Conservation (phyloP, 805 yeast species). For the Candida succiphila region DNA sequence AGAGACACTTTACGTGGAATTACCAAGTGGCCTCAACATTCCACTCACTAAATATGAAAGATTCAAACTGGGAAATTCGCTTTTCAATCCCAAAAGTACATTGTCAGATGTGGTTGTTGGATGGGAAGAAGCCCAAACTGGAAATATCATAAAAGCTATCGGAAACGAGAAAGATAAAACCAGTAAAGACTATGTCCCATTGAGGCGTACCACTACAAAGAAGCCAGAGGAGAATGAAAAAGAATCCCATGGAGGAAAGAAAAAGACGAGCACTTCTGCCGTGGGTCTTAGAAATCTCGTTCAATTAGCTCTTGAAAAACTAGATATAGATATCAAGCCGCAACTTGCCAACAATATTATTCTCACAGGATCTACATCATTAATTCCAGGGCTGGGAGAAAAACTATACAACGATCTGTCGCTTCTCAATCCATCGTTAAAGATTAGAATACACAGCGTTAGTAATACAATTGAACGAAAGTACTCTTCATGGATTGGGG, state of each 20-base stretch:
- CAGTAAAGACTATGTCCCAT: slow-evolving; percentile 63
- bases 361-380: slow-evolving; percentile 75
- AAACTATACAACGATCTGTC: slow-evolving; percentile 64
- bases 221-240: slow-evolving; percentile 14
- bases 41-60: slow-evolving; percentile 49
- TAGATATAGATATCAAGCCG: slow-evolving; percentile 78
- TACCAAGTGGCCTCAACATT: slow-evolving; percentile 66
- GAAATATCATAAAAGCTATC: slow-evolving; percentile 31
- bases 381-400: slow-evolving; percentile 75
- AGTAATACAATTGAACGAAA: slow-evolving; percentile 73
- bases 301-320: slow-evolving; percentile 41
- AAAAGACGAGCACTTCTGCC: slow-evolving; percentile 4
- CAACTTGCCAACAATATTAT: slow-evolving; percentile 84
- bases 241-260: neutral
- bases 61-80: slow-evolving; percentile 55
- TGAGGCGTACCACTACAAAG: slow-evolving; percentile 45
- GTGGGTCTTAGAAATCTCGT: slow-evolving; percentile 48
- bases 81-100: slow-evolving; percentile 49
- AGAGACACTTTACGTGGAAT: slow-evolving; percentile 52
- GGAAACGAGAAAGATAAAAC: slow-evolving; percentile 18
- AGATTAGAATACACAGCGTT: slow-evolving; percentile 72
- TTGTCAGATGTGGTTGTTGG: slow-evolving; percentile 20
- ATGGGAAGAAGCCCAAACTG: slow-evolving; percentile 34
- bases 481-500: slow-evolving; percentile 86
- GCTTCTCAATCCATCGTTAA: slow-evolving; percentile 69